Percentiles rank a stretch among this genome's conserved stretches.
Conservation (phyloP, 768 basidiomycete species). For the Pulveroboletus ravenelii region DNA sequence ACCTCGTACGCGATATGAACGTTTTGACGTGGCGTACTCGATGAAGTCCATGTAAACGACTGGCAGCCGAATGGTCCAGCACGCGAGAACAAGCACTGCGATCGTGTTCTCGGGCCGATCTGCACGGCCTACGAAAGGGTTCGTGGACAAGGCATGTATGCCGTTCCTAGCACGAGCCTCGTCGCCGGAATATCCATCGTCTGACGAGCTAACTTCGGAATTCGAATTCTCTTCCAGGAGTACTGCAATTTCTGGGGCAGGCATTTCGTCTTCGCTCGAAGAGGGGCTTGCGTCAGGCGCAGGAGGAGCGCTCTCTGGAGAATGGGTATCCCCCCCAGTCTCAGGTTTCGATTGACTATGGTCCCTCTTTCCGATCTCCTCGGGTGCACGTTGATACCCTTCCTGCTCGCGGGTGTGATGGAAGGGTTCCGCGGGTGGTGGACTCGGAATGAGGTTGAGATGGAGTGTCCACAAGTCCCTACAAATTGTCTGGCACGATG, state of each 20-base stretch:
- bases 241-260: constrained; percentile 35
- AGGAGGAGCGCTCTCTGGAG: constrained; percentile 8
- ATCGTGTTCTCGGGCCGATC: constrained; percentile 49
- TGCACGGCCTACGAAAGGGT: constrained; percentile 24
- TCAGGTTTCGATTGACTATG: constrained; percentile 9
- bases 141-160: constrained; percentile 4
- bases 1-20: not conserved
- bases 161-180: constrained; percentile 8
- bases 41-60: constrained; percentile 72
- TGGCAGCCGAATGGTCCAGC: constrained; percentile 78
- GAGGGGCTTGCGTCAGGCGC: constrained; percentile 8
- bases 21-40: constrained; percentile 40
- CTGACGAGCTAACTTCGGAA: constrained; percentile 33
- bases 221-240: constrained; percentile 39
- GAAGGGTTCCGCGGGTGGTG: constrained; percentile 59
- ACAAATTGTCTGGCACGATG: constrained; percentile 52
- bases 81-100: constrained; percentile 66
- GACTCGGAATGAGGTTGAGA: constrained; percentile 55
- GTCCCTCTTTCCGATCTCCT: constrained; percentile 1
- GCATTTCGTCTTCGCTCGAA: constrained; percentile 22
- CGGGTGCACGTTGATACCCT: constrained; percentile 11
- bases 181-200: constrained; percentile 23
- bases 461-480: constrained; percentile 79
- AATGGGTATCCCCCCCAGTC: constrained; percentile 11
- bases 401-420: constrained; percentile 40